Evolutionary conservation across 139 green algal species (phyloP).

Genomic region (Closterium sp.): DNA sequence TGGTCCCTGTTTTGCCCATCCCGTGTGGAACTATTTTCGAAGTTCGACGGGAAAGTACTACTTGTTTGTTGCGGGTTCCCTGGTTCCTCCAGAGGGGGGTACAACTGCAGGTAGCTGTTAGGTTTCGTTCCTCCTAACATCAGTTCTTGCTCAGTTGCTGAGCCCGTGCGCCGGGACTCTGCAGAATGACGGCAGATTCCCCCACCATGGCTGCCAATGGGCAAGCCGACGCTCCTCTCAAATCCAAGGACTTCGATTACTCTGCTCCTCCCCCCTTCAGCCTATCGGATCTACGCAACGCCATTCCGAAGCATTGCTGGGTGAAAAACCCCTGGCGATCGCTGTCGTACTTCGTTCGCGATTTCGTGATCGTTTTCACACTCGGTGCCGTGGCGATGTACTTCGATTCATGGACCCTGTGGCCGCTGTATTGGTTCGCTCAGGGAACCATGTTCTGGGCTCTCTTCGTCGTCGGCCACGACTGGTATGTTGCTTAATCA

Average conservation of each 20-base stretch:
- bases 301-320: conserved; percentile 81
- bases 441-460: conserved; percentile 98
- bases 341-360: conserved; percentile 70
- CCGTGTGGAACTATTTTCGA: background rate
- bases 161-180: background rate
- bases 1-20: background rate
- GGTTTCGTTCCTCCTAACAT: background rate
- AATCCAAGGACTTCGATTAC: conserved; percentile 45
- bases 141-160: too few relatives aligned
- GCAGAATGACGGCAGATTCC: background rate
- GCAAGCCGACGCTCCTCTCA: background rate
- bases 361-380: conserved; percentile 80
- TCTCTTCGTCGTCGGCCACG: conserved; percentile 91
- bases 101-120: background rate
- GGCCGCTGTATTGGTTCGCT: conserved; percentile 91
- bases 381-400: conserved; percentile 72
- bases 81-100: background rate
- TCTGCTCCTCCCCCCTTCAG: conserved; percentile 72
- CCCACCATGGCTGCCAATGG: background rate
- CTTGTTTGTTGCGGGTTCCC: too few relatives aligned
- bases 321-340: conserved; percentile 74
- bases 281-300: conserved; percentile 76
- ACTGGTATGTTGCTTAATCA: conserved; percentile 66
- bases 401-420: conserved; percentile 72
- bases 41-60: background rate